Conservation (phyloP, 768 basidiomycete genomes). For the Roridomyces roridus region DNA sequence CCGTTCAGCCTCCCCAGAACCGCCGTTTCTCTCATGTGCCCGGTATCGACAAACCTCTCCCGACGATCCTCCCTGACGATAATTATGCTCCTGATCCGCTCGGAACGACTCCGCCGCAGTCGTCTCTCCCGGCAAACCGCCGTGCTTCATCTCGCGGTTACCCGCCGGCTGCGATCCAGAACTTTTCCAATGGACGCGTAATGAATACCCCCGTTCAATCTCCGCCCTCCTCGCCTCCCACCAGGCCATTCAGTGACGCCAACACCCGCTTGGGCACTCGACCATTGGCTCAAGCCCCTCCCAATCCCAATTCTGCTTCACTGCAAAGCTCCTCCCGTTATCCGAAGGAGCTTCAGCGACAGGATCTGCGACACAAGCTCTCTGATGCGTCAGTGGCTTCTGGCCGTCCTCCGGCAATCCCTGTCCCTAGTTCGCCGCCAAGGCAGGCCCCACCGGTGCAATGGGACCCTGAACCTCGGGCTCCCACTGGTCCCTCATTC, state of each 20-base stretch:
- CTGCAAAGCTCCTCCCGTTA: constrained; percentile 10
- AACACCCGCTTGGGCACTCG: constrained; percentile 2
- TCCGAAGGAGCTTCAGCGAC: constrained; percentile 17
- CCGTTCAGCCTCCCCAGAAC: background rate
- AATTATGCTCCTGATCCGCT: constrained; percentile 19
- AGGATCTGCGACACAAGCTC: constrained; percentile 19
- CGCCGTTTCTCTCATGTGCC: constrained; percentile 21
- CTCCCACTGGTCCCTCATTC: background rate
- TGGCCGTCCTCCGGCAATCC: constrained; percentile 10
- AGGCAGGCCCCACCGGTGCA: constrained; percentile 10
- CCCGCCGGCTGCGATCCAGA: constrained; percentile 19
- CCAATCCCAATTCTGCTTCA: constrained; percentile 3
- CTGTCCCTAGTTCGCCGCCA: constrained; percentile 15
- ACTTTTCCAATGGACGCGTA: constrained; percentile 13
- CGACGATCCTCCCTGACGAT: constrained; percentile 7
- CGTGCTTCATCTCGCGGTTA: constrained; percentile 17
- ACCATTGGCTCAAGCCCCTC: constrained; percentile 9
- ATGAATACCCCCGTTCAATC: constrained; percentile 12
- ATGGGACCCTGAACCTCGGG: constrained; percentile 9
- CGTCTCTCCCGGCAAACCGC: constrained; percentile 21
- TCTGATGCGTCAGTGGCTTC: constrained; percentile 12
- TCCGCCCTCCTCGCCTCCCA: constrained; percentile 8
- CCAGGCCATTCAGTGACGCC: constrained; percentile 2
- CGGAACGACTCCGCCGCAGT: constrained; percentile 20
- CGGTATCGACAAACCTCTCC: constrained; percentile 23